Conservation (phyloP, 2,329 filamentous ascomycete species). For the Colletotrichum orbiculare region DNA sequence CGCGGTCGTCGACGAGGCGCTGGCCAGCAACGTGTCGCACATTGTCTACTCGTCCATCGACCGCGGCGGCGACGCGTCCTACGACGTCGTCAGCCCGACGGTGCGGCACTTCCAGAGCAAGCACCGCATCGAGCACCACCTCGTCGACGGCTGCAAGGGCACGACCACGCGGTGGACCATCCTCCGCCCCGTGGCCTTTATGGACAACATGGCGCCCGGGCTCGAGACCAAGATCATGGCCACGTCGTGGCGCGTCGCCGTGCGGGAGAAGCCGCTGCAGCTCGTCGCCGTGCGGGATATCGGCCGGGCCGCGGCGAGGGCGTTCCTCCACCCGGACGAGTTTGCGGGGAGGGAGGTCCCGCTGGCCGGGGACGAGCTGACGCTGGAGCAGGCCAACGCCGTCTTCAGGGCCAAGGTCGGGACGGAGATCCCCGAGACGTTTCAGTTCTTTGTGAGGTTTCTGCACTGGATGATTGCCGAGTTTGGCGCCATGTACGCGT, state of each 20-base stretch:
- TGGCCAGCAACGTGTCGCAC: constrained; percentile 65
- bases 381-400: constrained; percentile 40
- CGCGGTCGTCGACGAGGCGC: constrained; percentile 65
- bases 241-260: constrained; percentile 44
- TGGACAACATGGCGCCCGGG: constrained; percentile 61
- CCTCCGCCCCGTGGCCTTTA: constrained; percentile 70
- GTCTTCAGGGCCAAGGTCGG: not conserved
- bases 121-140: constrained; percentile 69
- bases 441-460: constrained; percentile 1
- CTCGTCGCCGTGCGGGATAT: constrained; percentile 56
- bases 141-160: constrained; percentile 57
- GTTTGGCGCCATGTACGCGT: constrained; percentile 11
- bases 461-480: constrained; percentile 9
- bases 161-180: constrained; percentile 68
- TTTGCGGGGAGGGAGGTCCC: constrained; percentile 47
- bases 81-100: constrained; percentile 61
- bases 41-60: constrained; percentile 74
- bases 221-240: constrained; percentile 49
- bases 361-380: constrained; percentile 58
- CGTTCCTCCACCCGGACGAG: constrained; percentile 50
- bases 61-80: constrained; percentile 62
- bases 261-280: constrained; percentile 50
- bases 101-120: constrained; percentile 74
- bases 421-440: constrained; percentile 3
- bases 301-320: constrained; percentile 56